Percentiles rank a stretch among this genome's conserved stretches.
Evolutionary conservation across 768 basidiomycete genomes (phyloP).

Genomic region (Leccinum olivaceopallidum): DNA sequence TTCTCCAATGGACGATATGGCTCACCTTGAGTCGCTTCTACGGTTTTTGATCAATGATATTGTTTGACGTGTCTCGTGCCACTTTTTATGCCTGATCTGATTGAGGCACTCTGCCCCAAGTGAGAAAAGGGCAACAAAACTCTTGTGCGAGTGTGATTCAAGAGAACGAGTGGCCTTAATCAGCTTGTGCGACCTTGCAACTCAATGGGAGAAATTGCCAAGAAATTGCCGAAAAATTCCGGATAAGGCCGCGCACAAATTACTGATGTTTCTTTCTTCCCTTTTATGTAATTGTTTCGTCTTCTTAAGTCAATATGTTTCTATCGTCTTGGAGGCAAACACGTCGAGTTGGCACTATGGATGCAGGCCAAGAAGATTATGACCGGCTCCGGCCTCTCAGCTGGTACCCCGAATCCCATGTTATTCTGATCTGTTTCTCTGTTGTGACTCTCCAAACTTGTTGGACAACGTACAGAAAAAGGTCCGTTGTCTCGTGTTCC

Average conservation of each 20-base stretch:
- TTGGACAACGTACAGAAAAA: constrained; percentile 99
- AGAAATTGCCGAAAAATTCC: background rate
- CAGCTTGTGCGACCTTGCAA: background rate
- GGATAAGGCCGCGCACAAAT: background rate
- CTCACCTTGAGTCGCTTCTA: too few species aligned
- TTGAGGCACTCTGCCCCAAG: background rate
- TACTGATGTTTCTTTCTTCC: background rate
- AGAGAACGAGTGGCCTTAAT: constrained; percentile 2
- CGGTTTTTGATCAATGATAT: background rate
- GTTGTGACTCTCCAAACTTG: constrained; percentile 93
- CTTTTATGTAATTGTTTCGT: background rate
- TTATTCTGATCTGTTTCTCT: constrained; percentile 99
- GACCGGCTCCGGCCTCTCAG: constrained; percentile 96
- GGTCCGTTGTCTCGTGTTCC: constrained; percentile 48
- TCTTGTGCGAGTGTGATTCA: background rate
- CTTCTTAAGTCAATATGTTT: constrained; percentile 84
- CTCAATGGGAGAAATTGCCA: background rate
- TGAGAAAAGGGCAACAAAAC: background rate
- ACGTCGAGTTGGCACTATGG: constrained; percentile 98
- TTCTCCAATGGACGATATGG: too few species aligned
- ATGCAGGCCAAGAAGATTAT: constrained; percentile 99
- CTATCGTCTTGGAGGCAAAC: constrained; percentile 99
- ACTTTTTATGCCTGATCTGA: background rate
- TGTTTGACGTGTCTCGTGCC: background rate
- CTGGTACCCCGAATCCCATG: constrained; percentile 93